Conservation (phyloP, 345 rosid species). For the Trapa bicornis region DNA sequence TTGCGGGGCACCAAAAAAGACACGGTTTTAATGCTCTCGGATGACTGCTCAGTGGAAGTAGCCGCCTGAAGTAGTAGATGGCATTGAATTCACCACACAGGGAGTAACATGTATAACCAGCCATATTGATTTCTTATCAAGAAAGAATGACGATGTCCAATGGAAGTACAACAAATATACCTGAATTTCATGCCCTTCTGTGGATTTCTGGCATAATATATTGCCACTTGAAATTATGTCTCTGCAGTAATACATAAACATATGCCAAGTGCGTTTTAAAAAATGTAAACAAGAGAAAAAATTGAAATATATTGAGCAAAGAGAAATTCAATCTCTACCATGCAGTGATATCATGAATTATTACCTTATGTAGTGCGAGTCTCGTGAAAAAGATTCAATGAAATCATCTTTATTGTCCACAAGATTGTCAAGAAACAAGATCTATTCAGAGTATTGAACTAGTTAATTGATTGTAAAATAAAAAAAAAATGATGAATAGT, state of each 20-base stretch:
- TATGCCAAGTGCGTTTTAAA: too few species aligned
- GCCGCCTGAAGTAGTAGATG: too few species aligned
- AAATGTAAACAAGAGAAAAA: background rate
- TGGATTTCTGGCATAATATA: conserved; percentile 27
- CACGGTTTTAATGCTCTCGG: too few species aligned
- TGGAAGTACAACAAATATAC: conserved; percentile 7
- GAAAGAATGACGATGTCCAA: background rate
- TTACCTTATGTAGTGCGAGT: conserved; percentile 56
- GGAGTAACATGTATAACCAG: too few species aligned
- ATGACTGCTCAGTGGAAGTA: too few species aligned
- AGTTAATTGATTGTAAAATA: background rate
- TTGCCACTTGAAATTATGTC: conserved; percentile 53
- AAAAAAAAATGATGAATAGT: background rate
- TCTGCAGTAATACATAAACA: conserved; percentile 24
- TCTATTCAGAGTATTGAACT: conserved; percentile 26
- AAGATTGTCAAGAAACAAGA: conserved; percentile 74
- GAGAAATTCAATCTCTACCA: background rate
- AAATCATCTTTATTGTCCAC: conserved; percentile 62
- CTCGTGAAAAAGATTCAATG: conserved; percentile 55
- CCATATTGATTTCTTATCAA: too few species aligned
- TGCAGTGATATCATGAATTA: background rate
- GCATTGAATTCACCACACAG: too few species aligned
- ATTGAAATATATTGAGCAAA: background rate
- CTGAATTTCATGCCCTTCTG: conserved; percentile 25
- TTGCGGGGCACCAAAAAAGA: too few species aligned